Evolutionary conservation across 257 asterid species (phyloP), one percentile per base, ranked within the genome.

Genomic region (Craterostigma plantagineum): DNA sequence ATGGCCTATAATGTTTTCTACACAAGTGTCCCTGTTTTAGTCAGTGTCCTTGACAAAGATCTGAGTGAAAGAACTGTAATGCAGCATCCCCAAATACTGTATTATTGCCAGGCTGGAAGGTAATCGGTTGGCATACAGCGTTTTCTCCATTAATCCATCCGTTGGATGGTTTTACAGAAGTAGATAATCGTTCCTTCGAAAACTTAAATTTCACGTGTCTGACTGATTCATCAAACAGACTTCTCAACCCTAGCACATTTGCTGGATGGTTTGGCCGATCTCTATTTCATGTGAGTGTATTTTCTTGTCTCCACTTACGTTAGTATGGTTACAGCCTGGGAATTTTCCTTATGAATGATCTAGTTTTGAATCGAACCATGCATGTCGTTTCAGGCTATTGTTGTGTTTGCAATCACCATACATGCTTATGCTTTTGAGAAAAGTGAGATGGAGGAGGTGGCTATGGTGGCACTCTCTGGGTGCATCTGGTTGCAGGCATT

Each of bases 211-310:
- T 23, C 30, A 23, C 6, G 30, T 23, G 30, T 23, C 30, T 46
- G 39, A 11, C 42, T 41, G 17, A 49, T 34, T 37, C 27, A 64
- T 65, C 35, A 60, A n/a, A 72, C 92, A 90, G 98, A 72, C 95
- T 82, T 70, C 92, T 90, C 51, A 90, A 90, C 72, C 98, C 98
- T 53, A 90, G 95, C 74, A 90, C 98, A 23, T 90, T 90, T 62
- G 98, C 95, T 50, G 98, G 98, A 63, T 90, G 98, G 98, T 90
- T 90, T 67, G 98, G 98, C 54, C 77, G 98, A 39, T 76, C 98
- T 53, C 95, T 90, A 67, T 90, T 79, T 64, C 98, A 90, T 57
- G 98, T 90, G 58, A 83, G 98, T 66, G 52, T 47, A 57, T 16
- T 36, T 3, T 36, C 8, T 3, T 36, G 14, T 36, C 14, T 36